Percentiles rank a stretch among this genome's conserved stretches.
phyloP scores from a whole-genome alignment of 2,329 filamentous ascomycete species.

The Blastomyces percursus region DNA sequence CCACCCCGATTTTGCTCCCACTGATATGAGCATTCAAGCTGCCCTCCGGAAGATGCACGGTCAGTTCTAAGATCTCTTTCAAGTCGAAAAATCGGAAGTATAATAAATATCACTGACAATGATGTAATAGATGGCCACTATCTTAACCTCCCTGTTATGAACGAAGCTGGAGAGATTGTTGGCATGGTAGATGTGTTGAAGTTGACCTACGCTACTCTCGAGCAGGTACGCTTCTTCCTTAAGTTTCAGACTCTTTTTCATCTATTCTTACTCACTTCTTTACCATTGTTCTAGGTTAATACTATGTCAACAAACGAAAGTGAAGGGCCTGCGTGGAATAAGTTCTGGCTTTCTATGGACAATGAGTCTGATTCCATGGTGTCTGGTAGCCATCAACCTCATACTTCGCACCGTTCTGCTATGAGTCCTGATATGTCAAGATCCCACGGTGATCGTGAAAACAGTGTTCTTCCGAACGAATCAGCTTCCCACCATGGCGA shows the following conservation, averaged over 20 bases:
- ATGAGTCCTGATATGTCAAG: slow-evolving; percentile 69
- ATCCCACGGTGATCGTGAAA: slow-evolving; percentile 53
- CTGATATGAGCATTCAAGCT: slow-evolving; percentile 98
- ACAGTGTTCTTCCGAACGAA: slow-evolving; percentile 84
- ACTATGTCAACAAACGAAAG: slow-evolving; percentile 80
- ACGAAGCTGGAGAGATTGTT: slow-evolving; percentile 90
- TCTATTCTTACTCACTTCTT: neutral
- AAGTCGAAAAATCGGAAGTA: slow-evolving; percentile 4
- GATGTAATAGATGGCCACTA: slow-evolving; percentile 73
- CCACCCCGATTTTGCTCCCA: slow-evolving; percentile 94
- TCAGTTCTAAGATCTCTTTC: slow-evolving; percentile 37
- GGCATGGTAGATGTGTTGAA: slow-evolving; percentile 99
- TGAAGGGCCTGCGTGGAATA: slow-evolving; percentile 97
- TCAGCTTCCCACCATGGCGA: slow-evolving; percentile 86
- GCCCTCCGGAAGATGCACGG: slow-evolving; percentile 98
- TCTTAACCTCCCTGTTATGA: slow-evolving; percentile 97
- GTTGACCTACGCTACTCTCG: slow-evolving; percentile 92
- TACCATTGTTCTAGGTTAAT: slow-evolving; percentile 50
- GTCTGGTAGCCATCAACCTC: slow-evolving; percentile 54
- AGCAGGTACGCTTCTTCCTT: slow-evolving; percentile 54
- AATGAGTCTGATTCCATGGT: slow-evolving; percentile 93
- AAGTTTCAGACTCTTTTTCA: neutral
- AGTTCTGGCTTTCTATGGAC: slow-evolving; percentile 96
- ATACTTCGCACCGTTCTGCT: slow-evolving; percentile 59
- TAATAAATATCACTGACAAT: slow-evolving; percentile 11